Evolutionary conservation across 768 basidiomycete species (phyloP).

Genomic region (Lactarius pseudohatsudake): DNA sequence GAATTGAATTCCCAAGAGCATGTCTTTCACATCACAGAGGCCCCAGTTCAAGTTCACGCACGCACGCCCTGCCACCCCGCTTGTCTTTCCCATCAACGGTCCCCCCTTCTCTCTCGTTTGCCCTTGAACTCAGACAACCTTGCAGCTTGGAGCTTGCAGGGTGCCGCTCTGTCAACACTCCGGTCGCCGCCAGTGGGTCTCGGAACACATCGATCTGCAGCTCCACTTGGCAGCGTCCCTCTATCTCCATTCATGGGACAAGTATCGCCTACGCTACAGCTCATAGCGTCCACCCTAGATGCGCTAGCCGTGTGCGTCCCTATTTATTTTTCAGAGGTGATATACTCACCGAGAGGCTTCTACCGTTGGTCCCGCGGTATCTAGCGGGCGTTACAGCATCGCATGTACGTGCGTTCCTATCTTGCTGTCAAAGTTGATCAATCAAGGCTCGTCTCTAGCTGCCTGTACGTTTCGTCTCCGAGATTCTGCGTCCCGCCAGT

Average conservation of each 20-base stretch:
- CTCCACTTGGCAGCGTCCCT: neutral
- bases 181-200: neutral
- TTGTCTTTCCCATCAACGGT: neutral
- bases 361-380: neutral
- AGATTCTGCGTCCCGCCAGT: neutral
- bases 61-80: neutral
- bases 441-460: slow-evolving; percentile 4
- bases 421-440: neutral
- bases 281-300: neutral
- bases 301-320: neutral
- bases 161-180: neutral
- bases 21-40: neutral
- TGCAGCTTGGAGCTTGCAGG: neutral
- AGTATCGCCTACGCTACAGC: neutral
- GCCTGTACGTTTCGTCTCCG: slow-evolving; percentile 12
- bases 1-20: neutral
- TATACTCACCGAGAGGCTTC: neutral
- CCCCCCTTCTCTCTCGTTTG: neutral
- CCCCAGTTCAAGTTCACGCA: neutral
- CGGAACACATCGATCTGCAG: neutral
- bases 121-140: too few species aligned
- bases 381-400: slow-evolving; percentile 24
- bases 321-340: neutral
- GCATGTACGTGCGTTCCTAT: neutral
- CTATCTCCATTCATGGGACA: neutral